phyloP scores from a whole-genome alignment of 2,329 filamentous ascomycete species.

The Penicillium psychrosexuale region DNA sequence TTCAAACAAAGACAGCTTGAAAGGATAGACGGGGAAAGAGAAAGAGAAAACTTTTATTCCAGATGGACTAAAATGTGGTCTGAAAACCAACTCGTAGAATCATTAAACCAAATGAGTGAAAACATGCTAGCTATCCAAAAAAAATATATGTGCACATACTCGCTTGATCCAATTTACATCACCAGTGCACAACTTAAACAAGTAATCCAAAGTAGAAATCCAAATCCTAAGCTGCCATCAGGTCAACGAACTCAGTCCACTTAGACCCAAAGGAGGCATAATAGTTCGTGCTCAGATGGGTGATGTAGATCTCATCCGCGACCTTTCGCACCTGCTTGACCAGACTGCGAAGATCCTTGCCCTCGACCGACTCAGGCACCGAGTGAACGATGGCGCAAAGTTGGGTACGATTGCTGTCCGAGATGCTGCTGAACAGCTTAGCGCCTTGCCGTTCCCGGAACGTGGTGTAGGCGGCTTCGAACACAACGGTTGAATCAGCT shows the following conservation, averaged over 20 bases:
- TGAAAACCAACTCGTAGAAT: background rate
- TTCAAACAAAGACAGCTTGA: background rate
- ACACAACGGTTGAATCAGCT: constrained; percentile 47
- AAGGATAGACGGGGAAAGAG: background rate
- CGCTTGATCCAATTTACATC: background rate
- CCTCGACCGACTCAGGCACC: constrained; percentile 33
- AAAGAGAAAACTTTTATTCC: background rate
- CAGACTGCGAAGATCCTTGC: constrained; percentile 30
- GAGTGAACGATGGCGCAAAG: constrained; percentile 41
- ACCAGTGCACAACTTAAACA: background rate
- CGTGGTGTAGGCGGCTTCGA: constrained; percentile 44
- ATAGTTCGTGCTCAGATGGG: constrained; percentile 39
- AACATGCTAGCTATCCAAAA: background rate
- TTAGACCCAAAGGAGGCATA: constrained; percentile 40
- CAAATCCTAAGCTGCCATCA: constrained; percentile 27
- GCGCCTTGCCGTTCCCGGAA: constrained; percentile 35
- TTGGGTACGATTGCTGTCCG: constrained; percentile 31
- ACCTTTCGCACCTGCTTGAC: constrained; percentile 35
- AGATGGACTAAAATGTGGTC: background rate
- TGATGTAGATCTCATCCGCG: constrained; percentile 42
- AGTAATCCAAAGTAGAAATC: background rate
- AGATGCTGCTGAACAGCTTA: constrained; percentile 33
- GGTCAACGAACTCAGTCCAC: constrained; percentile 39
- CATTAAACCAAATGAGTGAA: background rate
- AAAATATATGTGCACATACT: background rate